A percentile compares a stretch with the other conserved stretches of the same genome.
Conservation (phyloP, 805 yeast genomes). For the Kluyveromyces siamensis region DNA sequence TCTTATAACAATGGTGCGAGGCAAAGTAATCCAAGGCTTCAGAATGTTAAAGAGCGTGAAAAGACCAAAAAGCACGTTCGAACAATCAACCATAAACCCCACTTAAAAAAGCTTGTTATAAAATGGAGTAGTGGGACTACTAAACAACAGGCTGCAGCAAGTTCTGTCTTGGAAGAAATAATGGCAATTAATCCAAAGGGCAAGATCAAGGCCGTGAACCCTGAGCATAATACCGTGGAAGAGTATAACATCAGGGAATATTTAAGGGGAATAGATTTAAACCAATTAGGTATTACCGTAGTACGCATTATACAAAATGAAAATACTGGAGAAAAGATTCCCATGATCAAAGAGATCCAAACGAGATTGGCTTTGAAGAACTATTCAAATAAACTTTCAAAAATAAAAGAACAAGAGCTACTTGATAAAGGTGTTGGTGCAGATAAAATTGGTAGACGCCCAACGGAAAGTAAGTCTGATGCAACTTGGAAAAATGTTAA, state of each 20-base stretch:
- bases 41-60: background rate
- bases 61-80: background rate
- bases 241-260: slow-evolving; percentile 16
- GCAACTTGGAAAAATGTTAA: slow-evolving; percentile 37
- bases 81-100: background rate
- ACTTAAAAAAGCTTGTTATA: slow-evolving; percentile 8
- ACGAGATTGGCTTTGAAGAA: slow-evolving; percentile 18
- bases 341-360: slow-evolving; percentile 22
- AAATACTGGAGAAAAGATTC: slow-evolving; percentile 7
- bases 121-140: slow-evolving; percentile 26
- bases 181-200: slow-evolving; percentile 20
- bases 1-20: background rate
- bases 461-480: slow-evolving; percentile 14
- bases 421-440: slow-evolving; percentile 12
- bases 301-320: slow-evolving; percentile 14
- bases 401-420: slow-evolving; percentile 19
- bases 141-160: slow-evolving; percentile 24
- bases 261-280: slow-evolving; percentile 20
- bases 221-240: slow-evolving; percentile 14
- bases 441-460: slow-evolving; percentile 7
- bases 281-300: slow-evolving; percentile 15
- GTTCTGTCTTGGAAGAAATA: slow-evolving; percentile 11
- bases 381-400: slow-evolving; percentile 22
- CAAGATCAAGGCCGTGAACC: slow-evolving; percentile 14
- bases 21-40: background rate